Conservation (phyloP, 768 basidiomycete species). For the Multifurca ochricompacta region DNA sequence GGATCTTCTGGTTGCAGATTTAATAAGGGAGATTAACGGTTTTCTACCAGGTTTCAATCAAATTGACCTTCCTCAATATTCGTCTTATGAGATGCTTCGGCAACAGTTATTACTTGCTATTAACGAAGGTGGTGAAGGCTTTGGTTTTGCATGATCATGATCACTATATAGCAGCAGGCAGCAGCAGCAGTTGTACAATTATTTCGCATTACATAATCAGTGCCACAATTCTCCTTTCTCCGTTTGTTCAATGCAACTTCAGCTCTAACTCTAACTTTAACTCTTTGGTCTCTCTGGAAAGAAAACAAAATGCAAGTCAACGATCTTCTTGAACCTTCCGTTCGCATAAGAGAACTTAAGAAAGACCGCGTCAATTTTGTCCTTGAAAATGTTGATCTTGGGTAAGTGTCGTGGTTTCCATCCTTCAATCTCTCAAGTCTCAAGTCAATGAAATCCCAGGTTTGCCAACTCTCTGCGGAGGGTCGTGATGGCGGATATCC, state of each 20-base stretch:
- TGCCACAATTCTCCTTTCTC: neutral
- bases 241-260: neutral
- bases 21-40: constrained; percentile 12
- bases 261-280: neutral
- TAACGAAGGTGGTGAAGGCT: constrained; percentile 93
- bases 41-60: constrained; percentile 73
- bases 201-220: constrained; percentile 11
- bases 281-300: too few species aligned
- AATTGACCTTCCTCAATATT: constrained; percentile 90
- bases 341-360: constrained; percentile 78
- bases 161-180: too few species aligned
- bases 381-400: constrained; percentile 92
- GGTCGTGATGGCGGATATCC: constrained; percentile 93
- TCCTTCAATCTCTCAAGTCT: constrained; percentile 11
- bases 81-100: constrained; percentile 93
- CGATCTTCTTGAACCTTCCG: constrained; percentile 50
- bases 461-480: constrained; percentile 93
- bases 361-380: constrained; percentile 86
- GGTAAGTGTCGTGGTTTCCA: constrained; percentile 44
- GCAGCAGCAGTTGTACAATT: constrained; percentile 2
- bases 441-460: constrained; percentile 33
- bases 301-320: constrained; percentile 32
- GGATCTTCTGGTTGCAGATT: neutral
- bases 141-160: constrained; percentile 65
- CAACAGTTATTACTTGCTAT: constrained; percentile 87